These are phyloP conservation scores for Knufia petricola DNA, from an alignment of 2,329 filamentous ascomycete species.

Conservation along the genomic window DNA sequence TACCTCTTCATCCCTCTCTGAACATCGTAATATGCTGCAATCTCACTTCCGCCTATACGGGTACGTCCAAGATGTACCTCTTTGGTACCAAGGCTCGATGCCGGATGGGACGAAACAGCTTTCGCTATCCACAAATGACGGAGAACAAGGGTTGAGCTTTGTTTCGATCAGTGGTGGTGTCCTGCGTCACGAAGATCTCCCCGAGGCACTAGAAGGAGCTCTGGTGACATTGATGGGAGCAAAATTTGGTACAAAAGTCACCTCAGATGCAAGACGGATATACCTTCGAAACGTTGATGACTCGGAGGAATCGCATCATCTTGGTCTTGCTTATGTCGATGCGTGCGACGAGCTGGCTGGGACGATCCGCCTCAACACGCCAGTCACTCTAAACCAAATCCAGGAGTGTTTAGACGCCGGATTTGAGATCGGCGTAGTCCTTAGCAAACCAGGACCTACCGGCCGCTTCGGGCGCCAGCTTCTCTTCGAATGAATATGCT, in stretches of 20 bases:
- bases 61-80: background rate
- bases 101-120: background rate
- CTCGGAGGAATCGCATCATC: background rate
- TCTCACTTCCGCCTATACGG: slow-evolving; percentile 1
- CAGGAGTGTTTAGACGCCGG: background rate
- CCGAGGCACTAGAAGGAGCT: background rate
- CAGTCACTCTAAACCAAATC: background rate
- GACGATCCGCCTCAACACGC: background rate
- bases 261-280: background rate
- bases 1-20: background rate
- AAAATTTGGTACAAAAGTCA: background rate
- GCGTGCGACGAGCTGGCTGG: background rate
- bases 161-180: background rate
- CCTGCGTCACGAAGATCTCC: background rate
- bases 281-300: background rate
- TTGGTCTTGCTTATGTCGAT: slow-evolving; percentile 4
- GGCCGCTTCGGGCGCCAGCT: background rate
- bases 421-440: background rate
- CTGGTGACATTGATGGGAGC: background rate
- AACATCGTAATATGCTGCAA: background rate
- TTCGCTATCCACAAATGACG: background rate
- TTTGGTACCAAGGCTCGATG: background rate
- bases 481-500: slow-evolving; percentile 11
- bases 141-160: background rate
- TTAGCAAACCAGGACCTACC: background rate